Base-by-base conservation (phyloP, 257 asterid species). In the Vinca minor region DNA sequence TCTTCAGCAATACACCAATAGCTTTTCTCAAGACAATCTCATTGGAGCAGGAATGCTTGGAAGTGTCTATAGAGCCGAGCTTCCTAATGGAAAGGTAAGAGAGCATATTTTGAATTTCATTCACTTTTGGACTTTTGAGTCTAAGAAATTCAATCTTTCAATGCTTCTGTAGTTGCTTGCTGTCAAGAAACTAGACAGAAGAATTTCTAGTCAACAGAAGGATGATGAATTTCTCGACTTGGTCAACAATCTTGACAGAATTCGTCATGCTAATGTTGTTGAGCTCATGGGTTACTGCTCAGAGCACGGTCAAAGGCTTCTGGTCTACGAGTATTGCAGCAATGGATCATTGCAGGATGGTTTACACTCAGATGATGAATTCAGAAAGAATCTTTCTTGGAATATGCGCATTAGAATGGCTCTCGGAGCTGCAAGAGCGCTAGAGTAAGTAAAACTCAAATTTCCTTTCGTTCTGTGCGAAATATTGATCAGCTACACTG, bases 341-440 rank as follows among this genome's bases (percentile, higher is more conserved):
- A 78, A 74, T 23, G 96, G 96, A 49, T 87, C 98, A 52, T 78
- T 92, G 67, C 87, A 79, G 67, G 96, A 92, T 74, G 96, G 97
- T 52, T 75, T 92, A 52, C 97, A 92, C 78, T 79, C 85, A 8
- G 95, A 87, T 10, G 87, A 87, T 61, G 95, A 92, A 48, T 77
- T 81, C 54, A 87, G 86, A 80, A 77, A 69, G 63, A 70, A 82
- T n/a, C 93, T 92, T 70, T 76, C 95, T 11, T 92, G 98, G 98
- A 92, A 87, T 76, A 78, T 76, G 39, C 96, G 98, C 60, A 77
- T 92, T 76, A 80, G 89, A 72, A 82, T 92, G 95, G 95, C 95
- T 38, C 96, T 89, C 67, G 96, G 94, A 76, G 97, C 96, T 84
- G 98, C 98, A 63, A 83, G 96, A 76, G 98, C 97, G 25, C 78